Conservation (phyloP, 1,139 yeast species). For the Suhomyces coccinellae region DNA sequence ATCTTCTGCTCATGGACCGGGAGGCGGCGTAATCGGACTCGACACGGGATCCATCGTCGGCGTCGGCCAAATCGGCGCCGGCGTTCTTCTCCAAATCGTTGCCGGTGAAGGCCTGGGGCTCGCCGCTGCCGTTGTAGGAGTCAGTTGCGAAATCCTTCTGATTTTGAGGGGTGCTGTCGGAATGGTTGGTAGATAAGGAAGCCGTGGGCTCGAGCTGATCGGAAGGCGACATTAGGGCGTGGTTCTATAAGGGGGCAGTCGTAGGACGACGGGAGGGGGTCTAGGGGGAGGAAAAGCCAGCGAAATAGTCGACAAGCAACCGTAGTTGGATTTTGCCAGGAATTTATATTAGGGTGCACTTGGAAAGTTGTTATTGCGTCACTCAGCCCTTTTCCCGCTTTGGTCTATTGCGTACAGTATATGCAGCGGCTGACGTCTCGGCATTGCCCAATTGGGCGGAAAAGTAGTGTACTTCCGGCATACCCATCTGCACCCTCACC, state of each 20-base stretch:
- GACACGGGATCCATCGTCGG: constrained; percentile 29
- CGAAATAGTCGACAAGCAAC: constrained; percentile 1
- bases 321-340: not conserved
- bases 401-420: not conserved
- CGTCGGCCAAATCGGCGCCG: constrained; percentile 9
- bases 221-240: constrained; percentile 1
- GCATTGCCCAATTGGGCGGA: constrained; percentile 4
- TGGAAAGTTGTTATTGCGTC: not conserved
- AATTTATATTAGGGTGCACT: constrained; percentile 1
- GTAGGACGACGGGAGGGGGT: not conserved
- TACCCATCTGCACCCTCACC: not conserved
- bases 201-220: constrained; percentile 5
- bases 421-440: constrained; percentile 4
- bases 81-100: constrained; percentile 14
- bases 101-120: constrained; percentile 18
- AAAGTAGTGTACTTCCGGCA: not conserved
- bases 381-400: constrained; percentile 1
- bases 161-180: constrained; percentile 5
- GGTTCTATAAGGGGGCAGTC: not conserved
- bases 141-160: constrained; percentile 13
- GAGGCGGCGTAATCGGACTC: constrained; percentile 30
- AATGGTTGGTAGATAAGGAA: constrained; percentile 9
- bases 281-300: constrained; percentile 1
- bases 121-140: constrained; percentile 14
- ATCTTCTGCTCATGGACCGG: constrained; percentile 26